Base-by-base conservation (phyloP, 2,329 filamentous ascomycete genomes). In the Diaporthe sp. region DNA sequence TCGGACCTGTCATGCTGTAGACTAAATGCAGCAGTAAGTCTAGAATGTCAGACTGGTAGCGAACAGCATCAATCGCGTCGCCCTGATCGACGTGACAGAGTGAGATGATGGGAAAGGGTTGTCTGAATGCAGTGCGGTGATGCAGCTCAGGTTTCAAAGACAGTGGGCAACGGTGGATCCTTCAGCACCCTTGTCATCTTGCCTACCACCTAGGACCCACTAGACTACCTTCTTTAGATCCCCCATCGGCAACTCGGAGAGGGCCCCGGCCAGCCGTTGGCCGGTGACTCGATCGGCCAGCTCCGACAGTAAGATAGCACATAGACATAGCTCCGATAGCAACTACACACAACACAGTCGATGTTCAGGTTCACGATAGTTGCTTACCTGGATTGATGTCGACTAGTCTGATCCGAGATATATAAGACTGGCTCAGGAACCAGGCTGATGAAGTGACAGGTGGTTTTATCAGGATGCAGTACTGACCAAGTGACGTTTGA, bases 131-230 rank as follows among this genome's bases (percentile, higher is more conserved):
- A 47, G 47, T 35, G 38, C n/a, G 28, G 73, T 72, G 73, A 67
- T 72, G 73, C 73, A 68, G 35, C 55, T 19, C 22, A 70, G 52
- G 74, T 75, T 73, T 76, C 73, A 76, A 58, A 74, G 52, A 58
- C 45, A 30, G 47, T 15, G 57, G 54, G 33, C 30, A 64, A 64
- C 25, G 22, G 54, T 45, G 45, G 50, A 38, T 52, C 42, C 61
- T 28, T 40, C 9, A 40, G 25, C n/a, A 61, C 22, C 68, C 68
- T 22, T 45, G 50, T 25, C 52, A 70, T 57, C 50, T n/a, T 35
- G 28, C 13, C n/a, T 28, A n/a, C n/a, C 19, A 13, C 6, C 22
- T 7, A 40, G 35, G 45, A 22, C 17, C 67, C 72, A 42, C 66
- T 52, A n/a, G 50, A 3, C 15, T 7, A 45, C 42, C 42, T 38